Evolutionary conservation across 2,329 filamentous ascomycete genomes (phyloP).

Genomic region (Monosporascus sp.): DNA sequence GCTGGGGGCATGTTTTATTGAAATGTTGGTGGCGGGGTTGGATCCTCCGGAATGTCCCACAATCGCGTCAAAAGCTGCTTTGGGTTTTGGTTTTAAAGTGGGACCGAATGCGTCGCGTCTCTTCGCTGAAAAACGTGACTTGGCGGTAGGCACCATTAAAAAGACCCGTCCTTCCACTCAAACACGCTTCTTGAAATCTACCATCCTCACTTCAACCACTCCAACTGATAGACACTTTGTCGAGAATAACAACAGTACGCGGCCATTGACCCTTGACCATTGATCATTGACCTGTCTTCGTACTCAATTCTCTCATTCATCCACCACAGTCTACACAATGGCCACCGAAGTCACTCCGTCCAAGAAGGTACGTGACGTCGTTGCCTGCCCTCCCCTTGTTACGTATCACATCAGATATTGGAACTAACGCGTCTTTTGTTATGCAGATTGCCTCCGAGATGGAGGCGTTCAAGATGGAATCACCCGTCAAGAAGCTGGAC

Average conservation of each 20-base stretch:
- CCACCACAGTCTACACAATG: slow-evolving; percentile 48
- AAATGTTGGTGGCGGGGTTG: neutral
- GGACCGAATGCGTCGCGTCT: neutral
- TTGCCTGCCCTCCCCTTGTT: slow-evolving; percentile 17
- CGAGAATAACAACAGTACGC: slow-evolving; percentile 13
- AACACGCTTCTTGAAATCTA: neutral
- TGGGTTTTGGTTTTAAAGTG: neutral
- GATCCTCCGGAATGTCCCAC: neutral
- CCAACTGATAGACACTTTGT: neutral
- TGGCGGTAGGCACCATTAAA: neutral
- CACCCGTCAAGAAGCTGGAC: slow-evolving; percentile 84
- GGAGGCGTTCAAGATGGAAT: slow-evolving; percentile 87
- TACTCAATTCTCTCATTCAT: slow-evolving; percentile 13
- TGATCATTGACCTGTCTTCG: slow-evolving; percentile 2
- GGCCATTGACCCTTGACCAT: neutral
- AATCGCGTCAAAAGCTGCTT: neutral
- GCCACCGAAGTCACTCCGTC: slow-evolving; percentile 63
- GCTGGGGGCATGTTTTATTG: too few species aligned
- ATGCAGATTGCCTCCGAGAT: slow-evolving; percentile 78
- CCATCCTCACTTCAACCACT: neutral
- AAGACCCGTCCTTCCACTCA: neutral
- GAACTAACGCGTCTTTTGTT: slow-evolving; percentile 16
- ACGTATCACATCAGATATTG: slow-evolving; percentile 14
- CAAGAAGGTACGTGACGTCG: slow-evolving; percentile 46
- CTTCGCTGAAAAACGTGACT: neutral